Evolutionary conservation across 2,329 filamentous ascomycete genomes (phyloP).

Genomic region (Neofusicoccum kwambonambiense): DNA sequence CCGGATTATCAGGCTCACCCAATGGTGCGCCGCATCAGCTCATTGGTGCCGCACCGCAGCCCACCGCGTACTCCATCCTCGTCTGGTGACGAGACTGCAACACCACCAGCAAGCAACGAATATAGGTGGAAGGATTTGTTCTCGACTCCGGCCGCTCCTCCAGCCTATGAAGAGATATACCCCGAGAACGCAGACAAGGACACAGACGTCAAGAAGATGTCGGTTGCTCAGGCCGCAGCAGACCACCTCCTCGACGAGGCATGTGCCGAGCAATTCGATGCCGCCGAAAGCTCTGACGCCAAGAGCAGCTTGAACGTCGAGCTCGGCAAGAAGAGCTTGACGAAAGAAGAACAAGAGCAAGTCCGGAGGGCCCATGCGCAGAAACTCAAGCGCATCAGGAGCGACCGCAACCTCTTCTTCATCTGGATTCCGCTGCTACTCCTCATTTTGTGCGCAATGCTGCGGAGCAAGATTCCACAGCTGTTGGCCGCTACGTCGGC

Average conservation of each 20-base stretch:
- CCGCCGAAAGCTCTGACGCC: slow-evolving; percentile 32
- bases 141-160: slow-evolving; percentile 48
- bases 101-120: slow-evolving; percentile 4
- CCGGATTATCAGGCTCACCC: slow-evolving; percentile 70
- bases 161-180: slow-evolving; percentile 78
- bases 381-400: slow-evolving; percentile 49
- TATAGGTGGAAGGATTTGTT: slow-evolving; percentile 26
- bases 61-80: slow-evolving; percentile 36
- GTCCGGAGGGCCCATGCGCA: slow-evolving; percentile 47
- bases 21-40: slow-evolving; percentile 70
- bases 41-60: slow-evolving; percentile 66
- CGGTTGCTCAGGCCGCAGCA: slow-evolving; percentile 57
- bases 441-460: slow-evolving; percentile 50
- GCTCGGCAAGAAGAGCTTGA: slow-evolving; percentile 44
- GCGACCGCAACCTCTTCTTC: slow-evolving; percentile 54
- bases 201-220: slow-evolving; percentile 51
- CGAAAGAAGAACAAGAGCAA: slow-evolving; percentile 47
- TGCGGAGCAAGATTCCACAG: slow-evolving; percentile 54
- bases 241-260: slow-evolving; percentile 61
- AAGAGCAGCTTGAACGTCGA: slow-evolving; percentile 27
- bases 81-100: slow-evolving; percentile 37
- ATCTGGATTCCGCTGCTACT: slow-evolving; percentile 51
- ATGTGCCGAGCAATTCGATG: slow-evolving; percentile 55
- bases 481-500: slow-evolving; percentile 26
- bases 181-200: slow-evolving; percentile 47